Evolutionary conservation across 192 early-diverging fungal genomes (phyloP).

Genomic region (Obelidium mucronatum): DNA sequence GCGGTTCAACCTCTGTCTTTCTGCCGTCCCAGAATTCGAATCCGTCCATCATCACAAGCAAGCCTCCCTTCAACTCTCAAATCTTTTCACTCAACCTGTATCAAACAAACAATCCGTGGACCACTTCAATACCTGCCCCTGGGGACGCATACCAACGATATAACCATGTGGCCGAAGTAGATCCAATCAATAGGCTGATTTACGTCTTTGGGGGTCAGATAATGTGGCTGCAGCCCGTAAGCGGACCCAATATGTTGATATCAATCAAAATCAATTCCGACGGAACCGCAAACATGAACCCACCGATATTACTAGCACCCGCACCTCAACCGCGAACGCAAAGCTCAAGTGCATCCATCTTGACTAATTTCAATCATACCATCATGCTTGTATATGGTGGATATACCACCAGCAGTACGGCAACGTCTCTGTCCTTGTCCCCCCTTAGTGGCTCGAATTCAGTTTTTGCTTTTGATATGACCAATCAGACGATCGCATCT

Average conservation of each 20-base stretch:
- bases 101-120: neutral
- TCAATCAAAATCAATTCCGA: neutral
- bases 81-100: neutral
- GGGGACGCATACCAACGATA: neutral
- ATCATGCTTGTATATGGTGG: conserved; percentile 31
- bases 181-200: neutral
- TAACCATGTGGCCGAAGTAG: conserved; percentile 26
- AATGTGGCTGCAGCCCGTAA: conserved; percentile 11
- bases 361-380: conserved; percentile 24
- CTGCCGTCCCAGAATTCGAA: neutral
- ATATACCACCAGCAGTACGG: conserved; percentile 4
- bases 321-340: neutral
- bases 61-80: neutral
- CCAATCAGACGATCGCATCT: conserved; percentile 4
- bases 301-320: neutral
- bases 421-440: neutral
- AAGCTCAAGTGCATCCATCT: neutral
- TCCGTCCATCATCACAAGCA: neutral
- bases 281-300: neutral
- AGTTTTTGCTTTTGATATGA: conserved; percentile 30
- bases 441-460: neutral
- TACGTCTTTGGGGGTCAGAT: conserved; percentile 26
- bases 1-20: conserved; percentile 24
- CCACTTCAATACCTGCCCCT: conserved; percentile 3
- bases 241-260: neutral